These are phyloP conservation scores for Rhamnella rubrinervis DNA, from an alignment of 331 rosid species.

Conservation along the genomic window DNA sequence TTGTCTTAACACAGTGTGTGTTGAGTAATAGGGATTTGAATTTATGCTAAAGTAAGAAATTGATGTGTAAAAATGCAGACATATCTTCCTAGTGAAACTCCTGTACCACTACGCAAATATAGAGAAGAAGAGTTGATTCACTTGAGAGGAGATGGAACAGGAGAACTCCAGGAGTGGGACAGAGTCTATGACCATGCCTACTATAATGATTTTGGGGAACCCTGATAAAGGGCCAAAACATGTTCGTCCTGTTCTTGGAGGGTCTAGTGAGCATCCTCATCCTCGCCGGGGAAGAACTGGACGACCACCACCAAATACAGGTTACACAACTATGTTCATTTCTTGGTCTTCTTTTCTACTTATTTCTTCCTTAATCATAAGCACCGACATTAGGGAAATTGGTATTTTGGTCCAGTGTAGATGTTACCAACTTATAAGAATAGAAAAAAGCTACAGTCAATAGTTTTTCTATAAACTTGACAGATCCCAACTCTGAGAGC, in stretches of 20 bases:
- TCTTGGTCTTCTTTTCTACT: background rate
- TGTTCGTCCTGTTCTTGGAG: slow-evolving; percentile 42
- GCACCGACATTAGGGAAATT: background rate
- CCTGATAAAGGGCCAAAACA: slow-evolving; percentile 26
- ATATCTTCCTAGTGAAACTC: slow-evolving; percentile 40
- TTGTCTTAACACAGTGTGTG: no score
- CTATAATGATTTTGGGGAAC: slow-evolving; percentile 35
- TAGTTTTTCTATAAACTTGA: background rate
- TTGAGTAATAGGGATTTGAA: no score
- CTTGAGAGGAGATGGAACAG: slow-evolving; percentile 39
- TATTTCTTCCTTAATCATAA: background rate
- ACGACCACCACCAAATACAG: slow-evolving; percentile 18
- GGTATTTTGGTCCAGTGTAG: background rate
- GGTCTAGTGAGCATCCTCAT: slow-evolving; percentile 35
- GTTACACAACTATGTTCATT: slow-evolving; percentile 8
- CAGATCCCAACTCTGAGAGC: slow-evolving; percentile 41
- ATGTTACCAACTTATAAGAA: background rate
- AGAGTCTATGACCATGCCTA: slow-evolving; percentile 39
- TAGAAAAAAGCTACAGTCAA: background rate
- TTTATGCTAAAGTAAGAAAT: background rate
- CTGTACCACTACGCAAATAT: slow-evolving; percentile 26
- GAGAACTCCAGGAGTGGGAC: slow-evolving; percentile 43
- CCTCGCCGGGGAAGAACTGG: slow-evolving; percentile 54
- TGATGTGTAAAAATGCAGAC: slow-evolving; percentile 24
- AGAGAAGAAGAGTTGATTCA: slow-evolving; percentile 39